Base-by-base conservation (phyloP, 1,139 yeast species). In the Suhomyces wounanorum region DNA sequence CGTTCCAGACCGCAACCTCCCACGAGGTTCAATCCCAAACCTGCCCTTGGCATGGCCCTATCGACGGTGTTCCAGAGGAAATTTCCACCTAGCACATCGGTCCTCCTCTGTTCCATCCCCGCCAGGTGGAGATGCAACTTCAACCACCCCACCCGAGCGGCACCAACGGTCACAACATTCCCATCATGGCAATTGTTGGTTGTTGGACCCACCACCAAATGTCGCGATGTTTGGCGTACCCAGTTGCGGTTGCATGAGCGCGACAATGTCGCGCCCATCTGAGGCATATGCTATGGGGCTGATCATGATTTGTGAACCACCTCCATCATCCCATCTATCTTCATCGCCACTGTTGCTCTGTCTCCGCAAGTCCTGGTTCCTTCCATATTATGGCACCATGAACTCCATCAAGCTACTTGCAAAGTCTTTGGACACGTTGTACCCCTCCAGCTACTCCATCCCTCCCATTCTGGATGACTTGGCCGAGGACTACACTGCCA, bases 371-470 rank as follows among this genome's bases (percentile, higher is more conserved):
- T 26, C 17, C 33, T 40, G 42, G 42, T 17, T 3, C 13, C 16
- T 23, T 7, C 43, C 43, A 16, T 36, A 44, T 33, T 25, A 51
- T 51, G 53, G n/a, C 36, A 44, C 40, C 36, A 73, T 73, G 79
- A 74, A 74, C 59, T 72, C 77, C 35, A 65, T 74, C 44, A 74
- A 72, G 52, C 59, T 70, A 30, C 55, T 74, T 45, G 77, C 72
- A 45, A 64, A 63, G 54, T 73, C 78, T 37, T 58, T 75, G 52
- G 78, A 74, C 50, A 62, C 58, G 43, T 55, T 71, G 44, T 69
- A 68, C 51, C 70, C 76, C 43, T 43, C 30, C n/a, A 43, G 40
- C 26, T 46, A 43, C 40, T 48, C 51, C 40, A 45, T 47, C n/a
- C 53, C 47, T 10, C 48, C 53, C 23, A n/a, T 52, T 7, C 44